Evolutionary conservation across 108 stramenopile species (phyloP).

Genomic region (Nitzschia putrida): DNA sequence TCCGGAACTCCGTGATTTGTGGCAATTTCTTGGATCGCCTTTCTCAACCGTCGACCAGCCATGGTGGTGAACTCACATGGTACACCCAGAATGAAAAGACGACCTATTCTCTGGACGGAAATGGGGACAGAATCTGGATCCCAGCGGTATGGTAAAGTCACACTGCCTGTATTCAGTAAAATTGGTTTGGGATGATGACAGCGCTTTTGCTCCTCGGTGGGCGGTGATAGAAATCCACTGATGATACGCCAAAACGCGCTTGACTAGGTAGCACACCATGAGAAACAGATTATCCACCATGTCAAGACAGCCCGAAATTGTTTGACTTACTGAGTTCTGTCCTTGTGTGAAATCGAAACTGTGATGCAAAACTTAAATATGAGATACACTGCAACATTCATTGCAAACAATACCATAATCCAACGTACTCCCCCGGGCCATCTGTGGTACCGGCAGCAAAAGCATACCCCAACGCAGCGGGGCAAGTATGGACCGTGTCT

Average conservation of each 20-base stretch:
- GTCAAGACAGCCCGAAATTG: neutral
- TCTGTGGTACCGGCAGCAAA: constrained; percentile 74
- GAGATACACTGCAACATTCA: too few species aligned
- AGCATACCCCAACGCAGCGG: constrained; percentile 51
- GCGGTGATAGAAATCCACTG: constrained; percentile 42
- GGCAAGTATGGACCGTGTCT: constrained; percentile 38
- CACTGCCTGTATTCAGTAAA: constrained; percentile 56
- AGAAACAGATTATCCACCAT: neutral
- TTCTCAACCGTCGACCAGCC: constrained; percentile 59
- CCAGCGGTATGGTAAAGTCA: constrained; percentile 53
- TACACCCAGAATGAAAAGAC: constrained; percentile 52
- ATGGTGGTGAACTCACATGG: constrained; percentile 68
- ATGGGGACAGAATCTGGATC: constrained; percentile 57
- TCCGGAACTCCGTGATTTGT: constrained; percentile 28
- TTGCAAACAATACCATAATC: too few species aligned
- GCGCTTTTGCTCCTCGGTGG: constrained; percentile 41
- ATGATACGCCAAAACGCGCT: constrained; percentile 61
- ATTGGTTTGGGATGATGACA: constrained; percentile 68
- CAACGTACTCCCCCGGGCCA: constrained; percentile 45
- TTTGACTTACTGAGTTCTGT: constrained; percentile 18
- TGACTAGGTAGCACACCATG: neutral
- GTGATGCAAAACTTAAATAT: neutral
- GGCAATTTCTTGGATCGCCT: constrained; percentile 24
- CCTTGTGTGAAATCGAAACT: constrained; percentile 54
- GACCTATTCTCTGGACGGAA: constrained; percentile 43